Evolutionary conservation across 768 basidiomycete species (phyloP).

Genomic region (Leccinum boreale): DNA sequence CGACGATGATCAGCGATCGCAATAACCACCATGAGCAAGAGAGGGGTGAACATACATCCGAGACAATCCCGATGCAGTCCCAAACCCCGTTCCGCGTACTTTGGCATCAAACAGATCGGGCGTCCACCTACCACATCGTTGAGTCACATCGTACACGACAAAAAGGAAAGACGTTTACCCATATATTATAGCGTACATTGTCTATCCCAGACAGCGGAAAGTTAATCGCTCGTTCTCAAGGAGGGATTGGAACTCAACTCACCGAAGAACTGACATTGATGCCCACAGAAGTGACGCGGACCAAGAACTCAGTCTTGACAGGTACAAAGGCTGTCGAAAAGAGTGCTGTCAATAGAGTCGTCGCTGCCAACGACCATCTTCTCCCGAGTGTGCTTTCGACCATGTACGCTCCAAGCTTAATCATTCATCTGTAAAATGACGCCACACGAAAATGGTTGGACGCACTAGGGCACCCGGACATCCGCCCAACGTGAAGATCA

Average conservation of each 20-base stretch:
- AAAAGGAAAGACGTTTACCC: slow-evolving; percentile 34
- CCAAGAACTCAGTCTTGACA: slow-evolving; percentile 53
- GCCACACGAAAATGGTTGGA: not conserved
- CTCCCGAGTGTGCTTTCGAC: slow-evolving; percentile 69
- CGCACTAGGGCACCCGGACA: slow-evolving; percentile 80
- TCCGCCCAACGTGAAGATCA: slow-evolving; percentile 80
- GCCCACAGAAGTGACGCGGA: slow-evolving; percentile 68
- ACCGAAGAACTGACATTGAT: slow-evolving; percentile 72
- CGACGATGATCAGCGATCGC: not conserved
- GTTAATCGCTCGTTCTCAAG: not conserved
- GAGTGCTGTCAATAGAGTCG: slow-evolving; percentile 71
- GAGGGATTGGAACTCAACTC: not conserved
- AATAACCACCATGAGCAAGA: not conserved
- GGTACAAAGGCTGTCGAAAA: slow-evolving; percentile 70
- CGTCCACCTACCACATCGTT: slow-evolving; percentile 51
- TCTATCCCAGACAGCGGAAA: slow-evolving; percentile 32
- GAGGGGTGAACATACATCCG: slow-evolving; percentile 56
- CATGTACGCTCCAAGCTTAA: slow-evolving; percentile 82
- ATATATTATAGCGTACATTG: slow-evolving; percentile 87
- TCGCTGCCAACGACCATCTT: slow-evolving; percentile 67
- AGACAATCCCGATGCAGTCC: slow-evolving; percentile 82
- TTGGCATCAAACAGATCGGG: slow-evolving; percentile 84
- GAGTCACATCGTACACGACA: not conserved
- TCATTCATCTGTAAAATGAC: not conserved
- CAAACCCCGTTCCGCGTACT: slow-evolving; percentile 85